Conservation (phyloP, 768 basidiomycete genomes). For the Lepiota venenata region DNA sequence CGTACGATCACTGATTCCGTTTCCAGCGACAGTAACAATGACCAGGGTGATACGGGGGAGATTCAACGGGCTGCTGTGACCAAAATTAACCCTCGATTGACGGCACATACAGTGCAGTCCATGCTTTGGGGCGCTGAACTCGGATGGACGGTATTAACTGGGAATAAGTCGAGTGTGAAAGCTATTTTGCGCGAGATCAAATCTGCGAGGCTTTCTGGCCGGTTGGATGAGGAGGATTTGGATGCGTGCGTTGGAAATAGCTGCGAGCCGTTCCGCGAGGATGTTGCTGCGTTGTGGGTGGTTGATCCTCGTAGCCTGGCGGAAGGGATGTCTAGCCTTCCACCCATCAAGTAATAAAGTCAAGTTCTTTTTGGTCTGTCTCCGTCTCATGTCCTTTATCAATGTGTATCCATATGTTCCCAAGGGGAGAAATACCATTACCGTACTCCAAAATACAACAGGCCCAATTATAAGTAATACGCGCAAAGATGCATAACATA, state of each 20-base stretch:
- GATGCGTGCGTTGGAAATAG: slow-evolving; percentile 6
- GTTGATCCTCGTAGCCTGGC: slow-evolving; percentile 56
- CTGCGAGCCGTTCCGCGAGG: slow-evolving; percentile 14
- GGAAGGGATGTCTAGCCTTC: slow-evolving; percentile 41
- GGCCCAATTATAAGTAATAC: neutral
- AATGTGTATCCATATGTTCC: neutral
- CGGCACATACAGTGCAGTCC: slow-evolving; percentile 75
- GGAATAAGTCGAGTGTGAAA: slow-evolving; percentile 76
- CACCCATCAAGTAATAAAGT: neutral
- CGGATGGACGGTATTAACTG: slow-evolving; percentile 87
- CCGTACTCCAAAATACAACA: neutral
- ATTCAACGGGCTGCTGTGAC: slow-evolving; percentile 53
- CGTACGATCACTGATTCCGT: slow-evolving; percentile 16
- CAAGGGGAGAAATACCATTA: neutral
- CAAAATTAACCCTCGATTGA: slow-evolving; percentile 55
- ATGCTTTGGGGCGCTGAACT: slow-evolving; percentile 63
- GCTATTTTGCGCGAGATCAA: slow-evolving; percentile 70
- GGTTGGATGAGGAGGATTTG: slow-evolving; percentile 24
- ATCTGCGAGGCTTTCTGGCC: slow-evolving; percentile 29
- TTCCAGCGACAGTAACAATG: neutral
- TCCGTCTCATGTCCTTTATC: neutral
- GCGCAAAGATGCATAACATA: neutral
- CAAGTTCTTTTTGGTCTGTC: neutral
- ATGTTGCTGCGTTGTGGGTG: slow-evolving; percentile 21
- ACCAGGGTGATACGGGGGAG: slow-evolving; percentile 24